Evolutionary conservation across 2,329 filamentous ascomycete species (phyloP).

Genomic region (Teratosphaeria pseudoeucalypti): DNA sequence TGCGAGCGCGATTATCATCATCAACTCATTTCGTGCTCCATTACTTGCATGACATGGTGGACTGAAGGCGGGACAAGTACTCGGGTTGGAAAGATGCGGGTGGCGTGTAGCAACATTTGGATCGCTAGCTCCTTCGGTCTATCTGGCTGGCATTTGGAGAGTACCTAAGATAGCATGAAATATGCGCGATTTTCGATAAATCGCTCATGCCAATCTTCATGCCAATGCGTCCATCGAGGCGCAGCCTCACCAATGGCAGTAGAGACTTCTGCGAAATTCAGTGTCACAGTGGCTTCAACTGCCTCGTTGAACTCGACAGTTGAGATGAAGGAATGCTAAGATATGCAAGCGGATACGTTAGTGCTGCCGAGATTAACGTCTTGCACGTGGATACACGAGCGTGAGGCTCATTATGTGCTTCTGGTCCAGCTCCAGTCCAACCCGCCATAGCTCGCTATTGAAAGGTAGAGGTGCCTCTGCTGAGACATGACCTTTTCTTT

Average conservation of each 20-base stretch:
- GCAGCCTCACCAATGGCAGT: background rate
- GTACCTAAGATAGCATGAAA: no score
- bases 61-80: background rate
- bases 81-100: background rate
- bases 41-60: background rate
- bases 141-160: no score
- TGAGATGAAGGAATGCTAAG: background rate
- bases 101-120: background rate
- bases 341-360: background rate
- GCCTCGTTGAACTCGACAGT: no score
- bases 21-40: no score
- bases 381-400: background rate
- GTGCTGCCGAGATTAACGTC: background rate
- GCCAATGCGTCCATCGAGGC: background rate
- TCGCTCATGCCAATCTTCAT: background rate
- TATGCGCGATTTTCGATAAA: background rate
- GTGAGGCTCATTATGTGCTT: background rate
- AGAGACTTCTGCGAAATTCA: background rate
- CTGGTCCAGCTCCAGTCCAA: no score
- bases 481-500: background rate
- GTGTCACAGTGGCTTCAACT: no score
- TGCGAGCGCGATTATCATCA: no score
- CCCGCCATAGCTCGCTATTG: background rate
- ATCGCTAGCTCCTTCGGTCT: no score
- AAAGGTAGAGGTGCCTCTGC: background rate